Evolutionary conservation across 306 rosid genomes (phyloP).

Genomic region (Vigna trinervia): DNA sequence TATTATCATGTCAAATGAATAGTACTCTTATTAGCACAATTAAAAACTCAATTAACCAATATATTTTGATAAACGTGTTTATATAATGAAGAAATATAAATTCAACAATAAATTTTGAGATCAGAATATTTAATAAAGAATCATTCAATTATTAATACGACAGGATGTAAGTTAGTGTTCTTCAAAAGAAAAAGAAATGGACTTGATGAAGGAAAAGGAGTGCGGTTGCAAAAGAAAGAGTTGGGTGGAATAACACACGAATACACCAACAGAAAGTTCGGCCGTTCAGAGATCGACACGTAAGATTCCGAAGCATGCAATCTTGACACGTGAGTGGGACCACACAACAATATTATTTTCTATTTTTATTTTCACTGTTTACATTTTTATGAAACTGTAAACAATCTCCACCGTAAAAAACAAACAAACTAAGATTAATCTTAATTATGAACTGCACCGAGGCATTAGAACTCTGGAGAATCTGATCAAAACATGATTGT

Average conservation of each 20-base stretch:
- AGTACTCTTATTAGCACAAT: no score
- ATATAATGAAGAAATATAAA: background rate
- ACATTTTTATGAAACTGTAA: background rate
- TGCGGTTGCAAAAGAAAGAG: conserved; percentile 38
- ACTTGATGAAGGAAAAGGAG: conserved; percentile 8
- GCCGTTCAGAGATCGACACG: conserved; percentile 47
- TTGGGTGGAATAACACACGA: conserved; percentile 42
- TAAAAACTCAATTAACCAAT: no score
- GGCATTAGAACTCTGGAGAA: background rate
- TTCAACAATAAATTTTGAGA: background rate
- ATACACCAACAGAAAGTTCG: conserved; percentile 48
- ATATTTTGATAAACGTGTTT: no score
- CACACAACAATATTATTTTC: background rate
- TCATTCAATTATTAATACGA: background rate
- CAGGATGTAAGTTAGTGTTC: background rate
- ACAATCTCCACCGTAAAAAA: background rate
- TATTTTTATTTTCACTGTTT: background rate
- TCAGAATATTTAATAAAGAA: background rate
- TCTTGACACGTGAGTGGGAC: conserved; percentile 46
- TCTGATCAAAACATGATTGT: background rate
- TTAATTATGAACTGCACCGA: background rate
- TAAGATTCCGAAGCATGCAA: background rate
- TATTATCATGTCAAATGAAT: no score
- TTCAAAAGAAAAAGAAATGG: background rate
- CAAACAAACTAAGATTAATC: background rate